Base-by-base conservation (phyloP, 345 rosid genomes). In the Atalantia buxifolia region DNA sequence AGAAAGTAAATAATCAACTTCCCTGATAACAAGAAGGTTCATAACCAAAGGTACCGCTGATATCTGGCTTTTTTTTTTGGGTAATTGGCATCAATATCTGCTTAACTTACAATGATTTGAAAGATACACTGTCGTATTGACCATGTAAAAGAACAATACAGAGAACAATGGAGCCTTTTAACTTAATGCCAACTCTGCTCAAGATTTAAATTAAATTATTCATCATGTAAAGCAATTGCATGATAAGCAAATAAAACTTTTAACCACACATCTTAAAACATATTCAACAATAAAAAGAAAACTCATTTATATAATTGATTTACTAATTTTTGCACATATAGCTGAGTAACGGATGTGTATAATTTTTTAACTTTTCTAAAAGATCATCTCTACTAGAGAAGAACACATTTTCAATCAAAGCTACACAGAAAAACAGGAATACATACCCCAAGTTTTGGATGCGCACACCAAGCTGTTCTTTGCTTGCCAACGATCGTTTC, bases 401-500 rank as follows among this genome's bases (percentile, higher is more conserved):
- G 72, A 33, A 38, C 28, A 25, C 33, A 53, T 61, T 24, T 8
- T 76, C 73, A 27, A 71, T 61, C 50, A 50, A 77, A 48, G 53
- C 14, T 61, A 9, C 73, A 45, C 4, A 79, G 56, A 42, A 62
- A 35, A 70, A 62, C 10, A 56, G 1, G 62, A 16, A 72, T 65
- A 77, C 93, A 45, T 83, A 93, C 98, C 94, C 87, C 84, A 93
- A 85, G 90, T 81, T 85, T 64, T 86, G 93, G 83, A 95, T 85
- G 70, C 92, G 94, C 61, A 92, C 86, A 63, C 96, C 98, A 79
- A 95, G 98, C 84, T 79, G 85, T 79, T 89, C 97, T 82, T 82
- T 87, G 80, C 86, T 85, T 9, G 48, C 48, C 59, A 87, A 88
- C 48, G 92, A 88, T 64, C 72, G 85, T 83, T 88, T 81, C 73